Evolutionary conservation across 768 basidiomycete genomes (phyloP).

Genomic region (Mycena crocata): DNA sequence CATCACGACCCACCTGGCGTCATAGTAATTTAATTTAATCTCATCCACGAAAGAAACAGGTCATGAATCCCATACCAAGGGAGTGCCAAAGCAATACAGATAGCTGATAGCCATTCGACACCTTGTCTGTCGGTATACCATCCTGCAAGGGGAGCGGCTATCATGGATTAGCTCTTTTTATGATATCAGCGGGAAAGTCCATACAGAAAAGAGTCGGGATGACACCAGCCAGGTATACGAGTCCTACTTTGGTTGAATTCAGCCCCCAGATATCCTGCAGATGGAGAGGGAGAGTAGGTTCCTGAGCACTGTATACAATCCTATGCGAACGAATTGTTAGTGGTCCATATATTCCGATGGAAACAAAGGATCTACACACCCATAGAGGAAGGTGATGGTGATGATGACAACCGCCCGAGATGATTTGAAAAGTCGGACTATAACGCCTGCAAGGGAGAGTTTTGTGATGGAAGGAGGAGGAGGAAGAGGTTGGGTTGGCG

Average conservation of each 20-base stretch:
- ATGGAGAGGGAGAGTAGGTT: slow-evolving; percentile 69
- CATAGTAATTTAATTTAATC: too few species aligned
- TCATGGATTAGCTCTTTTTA: neutral
- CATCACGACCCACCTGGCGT: slow-evolving; percentile 67
- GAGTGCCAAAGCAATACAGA: slow-evolving; percentile 61
- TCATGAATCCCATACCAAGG: too few species aligned
- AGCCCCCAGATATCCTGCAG: slow-evolving; percentile 62
- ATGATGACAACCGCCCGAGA: slow-evolving; percentile 61
- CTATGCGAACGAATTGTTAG: slow-evolving; percentile 44
- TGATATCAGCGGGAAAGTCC: slow-evolving; percentile 31
- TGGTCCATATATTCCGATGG: slow-evolving; percentile 2
- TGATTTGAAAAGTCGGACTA: slow-evolving; percentile 55
- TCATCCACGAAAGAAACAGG: too few species aligned
- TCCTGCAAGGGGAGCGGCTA: slow-evolving; percentile 73
- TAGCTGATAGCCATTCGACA: slow-evolving; percentile 62
- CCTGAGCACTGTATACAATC: slow-evolving; percentile 60
- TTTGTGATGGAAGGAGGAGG: neutral
- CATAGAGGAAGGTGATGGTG: slow-evolving; percentile 61
- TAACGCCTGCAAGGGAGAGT: slow-evolving; percentile 55
- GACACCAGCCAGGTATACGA: slow-evolving; percentile 75
- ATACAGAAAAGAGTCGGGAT: slow-evolving; percentile 74
- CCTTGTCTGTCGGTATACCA: slow-evolving; percentile 67
- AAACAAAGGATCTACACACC: slow-evolving; percentile 50
- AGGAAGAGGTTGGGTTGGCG: neutral
- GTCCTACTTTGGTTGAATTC: slow-evolving; percentile 63